Percentiles rank a stretch among this genome's conserved stretches.
These are phyloP conservation scores for Carpinus viminea DNA, from an alignment of 306 rosid species.

Conservation along the genomic window DNA sequence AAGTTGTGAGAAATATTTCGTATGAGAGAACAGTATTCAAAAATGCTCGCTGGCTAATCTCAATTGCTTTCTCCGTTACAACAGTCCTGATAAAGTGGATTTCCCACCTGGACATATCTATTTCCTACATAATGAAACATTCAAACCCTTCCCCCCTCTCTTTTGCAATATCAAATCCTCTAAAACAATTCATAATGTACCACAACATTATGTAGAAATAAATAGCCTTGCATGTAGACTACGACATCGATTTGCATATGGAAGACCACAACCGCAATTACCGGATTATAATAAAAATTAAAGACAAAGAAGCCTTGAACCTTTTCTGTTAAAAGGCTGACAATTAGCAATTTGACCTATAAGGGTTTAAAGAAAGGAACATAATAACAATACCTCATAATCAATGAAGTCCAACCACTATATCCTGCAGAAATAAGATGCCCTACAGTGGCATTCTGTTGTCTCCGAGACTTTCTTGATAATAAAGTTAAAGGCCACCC, in stretches of 20 bases:
- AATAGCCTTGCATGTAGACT: too few relatives aligned
- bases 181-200: not conserved
- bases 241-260: not conserved
- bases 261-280: not conserved
- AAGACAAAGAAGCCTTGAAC: not conserved
- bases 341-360: too few relatives aligned
- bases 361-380: slow-evolving; percentile 6
- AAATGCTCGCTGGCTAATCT: not conserved
- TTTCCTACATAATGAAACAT: not conserved
- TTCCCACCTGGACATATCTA: not conserved
- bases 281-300: not conserved
- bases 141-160: not conserved
- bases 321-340: too few relatives aligned
- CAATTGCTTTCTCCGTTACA: not conserved
- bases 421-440: slow-evolving; percentile 61
- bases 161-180: not conserved
- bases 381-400: slow-evolving; percentile 64
- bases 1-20: not conserved
- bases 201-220: not conserved
- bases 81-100: not conserved
- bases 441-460: slow-evolving; percentile 46
- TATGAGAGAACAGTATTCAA: not conserved
- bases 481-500: slow-evolving; percentile 76
- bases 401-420: slow-evolving; percentile 58
- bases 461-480: slow-evolving; percentile 53